Base-by-base conservation (phyloP, 2,329 filamentous ascomycete species). In the Fragosphaeria purpurea region DNA sequence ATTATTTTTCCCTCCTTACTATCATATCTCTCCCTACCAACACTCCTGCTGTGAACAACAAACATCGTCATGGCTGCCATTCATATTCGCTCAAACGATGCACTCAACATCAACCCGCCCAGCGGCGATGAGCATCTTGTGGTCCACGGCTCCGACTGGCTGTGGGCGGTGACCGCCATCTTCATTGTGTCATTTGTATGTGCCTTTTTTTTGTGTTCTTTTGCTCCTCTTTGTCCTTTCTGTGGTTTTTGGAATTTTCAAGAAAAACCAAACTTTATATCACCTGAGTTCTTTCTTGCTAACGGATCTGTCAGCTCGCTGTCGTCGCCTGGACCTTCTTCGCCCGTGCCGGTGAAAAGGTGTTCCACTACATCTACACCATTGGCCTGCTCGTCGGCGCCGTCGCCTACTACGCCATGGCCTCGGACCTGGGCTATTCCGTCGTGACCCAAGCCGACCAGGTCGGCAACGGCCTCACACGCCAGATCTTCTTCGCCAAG, bases 321-420 rank as follows among this genome's bases (percentile, higher is more conserved):
- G 65, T 70, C 58, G 65, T 65, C 42, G 65, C 58, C 30, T 61
- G 72, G 5, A 67, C 66, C 53, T 68, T 73, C 59, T 60, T 65
- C 9, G 67, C 73, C 39, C 66, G 64, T 42, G 62, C 67, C 39
- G 70, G 70, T 47, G 74, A 79, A 59, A 70, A 68, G 57, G 70
- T 79, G 57, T 79, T 79, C 66, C 74, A 80, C 65, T 77, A 79
- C 61, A 63, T 77, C 55, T 75, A 77, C 61, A 68, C 63, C 56
- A 65, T 76, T 48, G 68, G 69, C 38, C 67, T 73, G 41, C 65
- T 79, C 8, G 69, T 71, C 53, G 75, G 74, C 50, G 59, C 70
- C 22, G 66, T 77, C 55, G 60, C 68, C 47, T 79, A 79, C 67
- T 80, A 65, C 55, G 67, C 75, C 52, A 67, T 71, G 62, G 76